phyloP scores from a whole-genome alignment of 1,284 basidiomycete species.

The Pseudozyma pruni region DNA sequence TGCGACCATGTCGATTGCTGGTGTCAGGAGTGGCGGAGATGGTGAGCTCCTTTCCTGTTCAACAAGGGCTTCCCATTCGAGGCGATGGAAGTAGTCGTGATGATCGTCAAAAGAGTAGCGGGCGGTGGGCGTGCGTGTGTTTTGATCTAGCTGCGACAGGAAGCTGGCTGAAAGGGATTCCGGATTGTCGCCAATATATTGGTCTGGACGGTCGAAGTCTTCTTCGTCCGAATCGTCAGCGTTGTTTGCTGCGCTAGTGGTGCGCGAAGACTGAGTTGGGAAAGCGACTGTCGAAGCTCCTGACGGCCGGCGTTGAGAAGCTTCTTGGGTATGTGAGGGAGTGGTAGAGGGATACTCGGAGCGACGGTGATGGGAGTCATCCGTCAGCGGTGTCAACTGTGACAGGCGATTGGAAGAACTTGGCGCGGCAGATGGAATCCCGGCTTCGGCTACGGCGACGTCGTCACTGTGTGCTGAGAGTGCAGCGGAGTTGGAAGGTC shows the following conservation, averaged over 20 bases:
- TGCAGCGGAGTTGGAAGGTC: slow-evolving; percentile 2
- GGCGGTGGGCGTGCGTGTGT: slow-evolving; percentile 22
- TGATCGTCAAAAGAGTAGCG: slow-evolving; percentile 50
- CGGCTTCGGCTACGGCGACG: not conserved
- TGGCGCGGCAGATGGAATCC: slow-evolving; percentile 1
- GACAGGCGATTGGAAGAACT: not conserved
- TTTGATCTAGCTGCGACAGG: slow-evolving; percentile 19
- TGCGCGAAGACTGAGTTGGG: not conserved
- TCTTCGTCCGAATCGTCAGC: slow-evolving; percentile 10
- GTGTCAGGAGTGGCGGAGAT: not conserved
- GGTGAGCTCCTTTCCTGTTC: slow-evolving; percentile 5
- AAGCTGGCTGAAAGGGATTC: slow-evolving; percentile 29
- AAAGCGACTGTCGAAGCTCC: not conserved
- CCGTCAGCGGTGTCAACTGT: not conserved
- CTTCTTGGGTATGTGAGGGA: not conserved
- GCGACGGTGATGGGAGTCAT: slow-evolving; percentile 1
- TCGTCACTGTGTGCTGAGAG: not conserved
- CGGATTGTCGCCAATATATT: slow-evolving; percentile 1
- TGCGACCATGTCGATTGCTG: slow-evolving; percentile 9
- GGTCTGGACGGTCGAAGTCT: not conserved
- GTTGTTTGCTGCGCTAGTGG: not conserved
- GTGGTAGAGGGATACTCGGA: slow-evolving; percentile 4
- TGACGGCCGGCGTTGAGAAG: slow-evolving; percentile 1
- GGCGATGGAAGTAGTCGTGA: slow-evolving; percentile 39
- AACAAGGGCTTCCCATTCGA: slow-evolving; percentile 40